Conservation (phyloP, 148 eudicot species). For the Cornus suecica region DNA sequence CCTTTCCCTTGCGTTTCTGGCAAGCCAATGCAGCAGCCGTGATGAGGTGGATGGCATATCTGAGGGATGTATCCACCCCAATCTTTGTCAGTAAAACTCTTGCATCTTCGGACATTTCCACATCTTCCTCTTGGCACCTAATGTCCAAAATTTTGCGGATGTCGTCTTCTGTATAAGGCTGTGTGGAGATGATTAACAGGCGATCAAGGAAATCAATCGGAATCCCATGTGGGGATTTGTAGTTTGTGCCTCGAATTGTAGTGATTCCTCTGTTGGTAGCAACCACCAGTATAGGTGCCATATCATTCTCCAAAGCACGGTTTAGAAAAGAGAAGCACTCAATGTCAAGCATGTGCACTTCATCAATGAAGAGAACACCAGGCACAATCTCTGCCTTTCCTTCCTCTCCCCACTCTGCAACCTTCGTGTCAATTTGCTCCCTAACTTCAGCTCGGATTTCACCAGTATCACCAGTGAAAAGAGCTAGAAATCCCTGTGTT, state of each 20-base stretch:
- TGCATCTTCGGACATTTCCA: constrained; percentile 91
- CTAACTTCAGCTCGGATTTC: constrained; percentile 92
- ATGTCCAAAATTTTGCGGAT: constrained; percentile 82
- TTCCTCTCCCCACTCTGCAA: constrained; percentile 97
- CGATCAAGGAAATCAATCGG: constrained; percentile 93
- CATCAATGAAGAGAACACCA: constrained; percentile 95
- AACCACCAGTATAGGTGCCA: constrained; percentile 92
- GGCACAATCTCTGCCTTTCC: constrained; percentile 96
- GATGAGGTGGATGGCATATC: constrained; percentile 85
- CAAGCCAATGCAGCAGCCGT: constrained; percentile 85
- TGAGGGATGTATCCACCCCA: constrained; percentile 77
- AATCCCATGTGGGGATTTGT: constrained; percentile 91
- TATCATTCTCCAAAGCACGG: constrained; percentile 92
- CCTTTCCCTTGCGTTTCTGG: constrained; percentile 74
- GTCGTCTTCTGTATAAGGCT: constrained; percentile 86
- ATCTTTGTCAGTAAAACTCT: constrained; percentile 76
- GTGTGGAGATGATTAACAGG: constrained; percentile 80
- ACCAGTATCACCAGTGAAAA: constrained; percentile 93
- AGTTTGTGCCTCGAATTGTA: constrained; percentile 84
- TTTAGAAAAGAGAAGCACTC: constrained; percentile 96
- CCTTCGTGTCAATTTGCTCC: constrained; percentile 94
- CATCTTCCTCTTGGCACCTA: constrained; percentile 89
- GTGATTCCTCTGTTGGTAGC: constrained; percentile 95
- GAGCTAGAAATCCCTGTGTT: constrained; percentile 92
- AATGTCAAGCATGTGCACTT: constrained; percentile 94